Conservation (phyloP, 805 yeast genomes). For the Starmerella ratchasimensis region DNA sequence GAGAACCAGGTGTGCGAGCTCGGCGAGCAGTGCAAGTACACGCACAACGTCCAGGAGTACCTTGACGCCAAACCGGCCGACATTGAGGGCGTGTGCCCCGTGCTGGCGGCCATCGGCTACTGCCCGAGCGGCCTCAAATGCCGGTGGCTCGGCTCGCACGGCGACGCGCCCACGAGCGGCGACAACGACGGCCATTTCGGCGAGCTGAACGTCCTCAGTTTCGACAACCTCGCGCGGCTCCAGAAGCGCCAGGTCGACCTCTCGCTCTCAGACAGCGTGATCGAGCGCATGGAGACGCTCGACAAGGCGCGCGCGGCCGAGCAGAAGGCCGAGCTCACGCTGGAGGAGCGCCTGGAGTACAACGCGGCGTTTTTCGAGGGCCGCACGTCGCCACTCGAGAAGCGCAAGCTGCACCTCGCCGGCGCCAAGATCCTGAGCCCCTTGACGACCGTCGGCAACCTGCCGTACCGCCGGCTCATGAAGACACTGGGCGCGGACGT, state of each 20-base stretch:
- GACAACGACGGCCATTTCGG: neutral
- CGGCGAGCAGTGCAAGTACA: conserved; percentile 54
- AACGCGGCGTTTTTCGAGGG: conserved; percentile 55
- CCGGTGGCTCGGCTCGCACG: conserved; percentile 71
- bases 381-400: conserved; percentile 65
- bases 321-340: conserved; percentile 40
- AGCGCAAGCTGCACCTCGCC: conserved; percentile 53
- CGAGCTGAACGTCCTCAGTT: conserved; percentile 11
- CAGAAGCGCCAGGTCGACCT: conserved; percentile 53
- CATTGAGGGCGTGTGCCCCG: conserved; percentile 72
- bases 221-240: conserved; percentile 23
- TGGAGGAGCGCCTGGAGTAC: conserved; percentile 39
- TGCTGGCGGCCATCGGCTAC: conserved; percentile 61
- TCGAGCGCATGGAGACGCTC: conserved; percentile 36
- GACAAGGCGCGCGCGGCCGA: conserved; percentile 13
- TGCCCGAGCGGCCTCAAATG: conserved; percentile 92
- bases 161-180: neutral
- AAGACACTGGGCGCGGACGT: conserved; percentile 79
- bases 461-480: conserved; percentile 91
- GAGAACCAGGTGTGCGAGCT: conserved; percentile 35
- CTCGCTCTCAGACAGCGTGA: conserved; percentile 41
- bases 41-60: conserved; percentile 61
- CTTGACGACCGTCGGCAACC: conserved; percentile 90
- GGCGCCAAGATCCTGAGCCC: conserved; percentile 86
- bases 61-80: conserved; percentile 56